Conservation (phyloP, 305 asterid species). For the Fraxinus dipetala region DNA sequence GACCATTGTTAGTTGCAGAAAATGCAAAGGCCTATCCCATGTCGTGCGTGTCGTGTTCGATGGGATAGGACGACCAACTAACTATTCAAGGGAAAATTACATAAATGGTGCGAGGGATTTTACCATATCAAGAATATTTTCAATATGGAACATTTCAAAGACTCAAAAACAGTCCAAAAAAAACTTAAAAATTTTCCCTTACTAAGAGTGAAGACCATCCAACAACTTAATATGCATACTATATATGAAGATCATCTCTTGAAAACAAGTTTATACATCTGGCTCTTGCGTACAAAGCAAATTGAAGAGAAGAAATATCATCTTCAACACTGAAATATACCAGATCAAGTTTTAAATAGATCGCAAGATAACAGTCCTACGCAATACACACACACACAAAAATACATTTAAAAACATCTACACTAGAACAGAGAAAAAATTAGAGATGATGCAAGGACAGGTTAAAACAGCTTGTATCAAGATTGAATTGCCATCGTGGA, state of each 20-base stretch:
- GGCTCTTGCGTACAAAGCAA: not conserved
- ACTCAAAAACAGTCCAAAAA: no score
- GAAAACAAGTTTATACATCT: slow-evolving; percentile 1
- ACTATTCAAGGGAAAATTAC: no score
- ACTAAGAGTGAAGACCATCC: no score
- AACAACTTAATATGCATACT: not conserved
- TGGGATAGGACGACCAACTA: no score
- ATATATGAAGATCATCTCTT: not conserved
- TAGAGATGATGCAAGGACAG: not conserved
- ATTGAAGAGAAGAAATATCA: not conserved
- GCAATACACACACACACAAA: not conserved
- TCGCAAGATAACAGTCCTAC: slow-evolving; percentile 2
- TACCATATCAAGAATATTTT: no score
- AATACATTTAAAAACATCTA: not conserved
- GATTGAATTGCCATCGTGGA: slow-evolving; percentile 34
- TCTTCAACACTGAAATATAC: not conserved
- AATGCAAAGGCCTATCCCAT: no score
- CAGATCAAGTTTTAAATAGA: not conserved
- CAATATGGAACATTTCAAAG: no score
- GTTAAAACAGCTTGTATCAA: slow-evolving; percentile 35
- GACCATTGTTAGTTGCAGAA: no score
- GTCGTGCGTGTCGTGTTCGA: no score
- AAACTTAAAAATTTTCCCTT: no score
- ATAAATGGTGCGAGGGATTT: no score
- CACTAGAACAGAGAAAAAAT: not conserved